Base-by-base conservation (phyloP, 1,284 basidiomycete species). In the Ustilago nuda region DNA sequence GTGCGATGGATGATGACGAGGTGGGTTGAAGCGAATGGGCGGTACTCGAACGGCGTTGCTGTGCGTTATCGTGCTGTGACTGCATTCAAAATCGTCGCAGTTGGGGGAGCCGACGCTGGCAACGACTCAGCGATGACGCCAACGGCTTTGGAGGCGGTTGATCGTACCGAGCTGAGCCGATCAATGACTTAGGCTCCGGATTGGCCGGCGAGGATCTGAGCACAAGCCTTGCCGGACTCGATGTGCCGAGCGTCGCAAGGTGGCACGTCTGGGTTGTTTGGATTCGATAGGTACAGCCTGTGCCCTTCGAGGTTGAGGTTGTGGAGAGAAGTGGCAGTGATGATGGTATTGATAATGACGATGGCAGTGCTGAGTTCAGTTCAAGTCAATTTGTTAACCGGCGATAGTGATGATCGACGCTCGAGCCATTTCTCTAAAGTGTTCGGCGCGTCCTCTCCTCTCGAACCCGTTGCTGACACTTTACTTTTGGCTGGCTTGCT, bases 21-120 rank as follows among this genome's bases (percentile, higher is more conserved):
- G 61, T 56, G 9, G 56, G 53, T 32, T 54, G 39, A 15, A 51
- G 57, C n/a, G 65, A 61, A 19, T 61, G 61, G 30, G 48, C 46
- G 17, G 60, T 65, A 39, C 65, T 46, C 41, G 53, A 52, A 37
- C 56, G 72, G 36, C 64, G 60, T 19, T 67, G 67, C 33, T 54
- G 52, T 35, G 11, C 9, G 30, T 32, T 23, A 12, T 67, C 59
- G 19, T 60, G 56, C 48, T 62, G 63, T 53, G 61, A 62, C 73
- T 64, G 68, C 73, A 76, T 76, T 52, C 68, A 76, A 63, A 27
- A 56, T 37, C 36, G 54, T 45, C n/a, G 57, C 56, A 39, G 37
- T 56, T 27, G 23, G 23, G 37, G 55, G 39, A 33, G 68, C 54
- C 62, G 58, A 58, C 48, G 61, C 54, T 43, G 46, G 51, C 52